These are phyloP conservation scores for Solanum microdontum DNA, from an alignment of 257 asterid species.

Conservation along the genomic window DNA sequence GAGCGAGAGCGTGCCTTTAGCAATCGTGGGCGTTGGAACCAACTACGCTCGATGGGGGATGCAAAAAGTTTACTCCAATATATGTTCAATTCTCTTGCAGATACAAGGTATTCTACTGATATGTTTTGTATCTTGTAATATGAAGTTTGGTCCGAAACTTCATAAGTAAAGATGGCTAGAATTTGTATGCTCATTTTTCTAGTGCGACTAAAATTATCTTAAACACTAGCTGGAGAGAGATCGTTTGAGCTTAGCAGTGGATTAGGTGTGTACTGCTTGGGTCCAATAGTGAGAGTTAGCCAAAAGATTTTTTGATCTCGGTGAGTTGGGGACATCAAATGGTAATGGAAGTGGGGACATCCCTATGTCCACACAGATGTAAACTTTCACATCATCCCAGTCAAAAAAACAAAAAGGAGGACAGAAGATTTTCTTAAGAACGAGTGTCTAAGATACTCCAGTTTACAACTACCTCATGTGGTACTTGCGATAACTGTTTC, in stretches of 20 bases:
- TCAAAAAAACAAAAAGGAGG: neutral
- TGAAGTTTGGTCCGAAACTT: neutral
- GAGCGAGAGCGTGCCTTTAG: conserved; percentile 78
- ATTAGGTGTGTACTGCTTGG: neutral
- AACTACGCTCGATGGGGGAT: conserved; percentile 94
- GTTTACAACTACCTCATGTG: neutral
- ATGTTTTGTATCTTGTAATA: neutral
- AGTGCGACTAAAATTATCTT: neutral
- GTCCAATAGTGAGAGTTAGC: neutral
- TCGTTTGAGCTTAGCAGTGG: neutral
- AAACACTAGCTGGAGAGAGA: neutral
- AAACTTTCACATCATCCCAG: neutral
- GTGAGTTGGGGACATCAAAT: neutral
- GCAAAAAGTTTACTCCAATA: conserved; percentile 79
- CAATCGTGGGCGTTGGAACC: conserved; percentile 93
- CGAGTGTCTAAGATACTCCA: neutral
- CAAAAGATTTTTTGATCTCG: neutral
- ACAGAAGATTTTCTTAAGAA: neutral
- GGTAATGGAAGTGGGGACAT: neutral
- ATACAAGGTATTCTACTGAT: conserved; percentile 47
- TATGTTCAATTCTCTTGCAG: conserved; percentile 81
- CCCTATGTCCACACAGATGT: neutral
- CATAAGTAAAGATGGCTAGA: neutral
- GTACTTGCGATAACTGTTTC: neutral
- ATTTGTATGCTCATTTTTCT: neutral